Base-by-base conservation (phyloP, 2,329 filamentous ascomycete species). In the Graphilbum fragrans region DNA sequence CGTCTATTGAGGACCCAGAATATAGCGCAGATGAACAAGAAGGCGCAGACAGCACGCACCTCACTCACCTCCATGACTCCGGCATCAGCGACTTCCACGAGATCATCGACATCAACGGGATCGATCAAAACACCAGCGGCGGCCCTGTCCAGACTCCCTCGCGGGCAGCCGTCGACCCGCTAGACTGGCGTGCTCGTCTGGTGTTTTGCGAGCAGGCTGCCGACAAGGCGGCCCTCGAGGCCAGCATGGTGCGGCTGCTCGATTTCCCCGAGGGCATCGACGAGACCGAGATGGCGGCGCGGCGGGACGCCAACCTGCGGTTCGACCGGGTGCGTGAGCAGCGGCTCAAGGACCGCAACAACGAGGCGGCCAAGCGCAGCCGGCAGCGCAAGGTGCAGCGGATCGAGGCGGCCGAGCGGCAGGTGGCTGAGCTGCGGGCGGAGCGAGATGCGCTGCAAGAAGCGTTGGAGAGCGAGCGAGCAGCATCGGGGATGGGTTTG, bases 331-430 rank as follows among this genome's bases (percentile, higher is more conserved):
- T 51, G 21, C 47, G 49, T 37, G 45, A 49, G 41, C 46, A 47
- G 41, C 49, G 49, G 6, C 41, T 46, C 43, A 48, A 49, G 39
- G 45, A 46, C 47, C 47, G 46, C 44, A 51, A 51, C 49, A 51
- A 51, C 41, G 45, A 47, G 33, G 47, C 49, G 16, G 49, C 49
- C 35, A 49, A 49, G 45, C 47, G 47, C 40, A 49, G 49, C 45
- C 49, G 49, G 11, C 46, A 47, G 40, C 47, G 47, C 37, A 51
- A 51, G 22, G 40, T 49, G 19, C 38, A 41, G 23, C 46, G 47
- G 5, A 50, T 50, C 39, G 46, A 48, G 40, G 25, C 37, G 16
- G 46, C 46, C 19, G 48, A 49, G 43, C 41, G 25, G 21, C 25
- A 39, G 32, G 42, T 48, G 31, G 37, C 29, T 5, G 16, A 18